phyloP scores from a whole-genome alignment of 73 alveolate species.

The Blepharisma japonicum region DNA sequence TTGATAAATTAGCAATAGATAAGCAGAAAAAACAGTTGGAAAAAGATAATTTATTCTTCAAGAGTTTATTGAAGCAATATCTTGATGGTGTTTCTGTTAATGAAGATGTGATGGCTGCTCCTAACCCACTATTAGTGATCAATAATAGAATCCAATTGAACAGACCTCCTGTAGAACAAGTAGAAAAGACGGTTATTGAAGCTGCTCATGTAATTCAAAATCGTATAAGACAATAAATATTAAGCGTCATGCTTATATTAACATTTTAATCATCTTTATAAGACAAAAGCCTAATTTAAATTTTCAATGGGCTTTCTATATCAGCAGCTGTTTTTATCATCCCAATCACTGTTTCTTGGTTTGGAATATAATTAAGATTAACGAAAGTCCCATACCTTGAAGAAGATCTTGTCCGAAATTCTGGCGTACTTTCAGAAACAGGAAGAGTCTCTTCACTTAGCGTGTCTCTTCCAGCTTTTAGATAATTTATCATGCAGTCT shows the following conservation, averaged over 20 bases:
- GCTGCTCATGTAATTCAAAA: slow-evolving; percentile 51
- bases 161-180: slow-evolving; percentile 82
- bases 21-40: slow-evolving; percentile 92
- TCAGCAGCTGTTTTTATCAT: no score
- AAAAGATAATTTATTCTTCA: slow-evolving; percentile 89
- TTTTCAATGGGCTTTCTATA: no score
- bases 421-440: no score
- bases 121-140: slow-evolving; percentile 89
- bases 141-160: slow-evolving; percentile 91
- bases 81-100: slow-evolving; percentile 96
- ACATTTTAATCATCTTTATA: no score
- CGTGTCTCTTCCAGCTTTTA: no score
- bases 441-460: no score
- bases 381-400: no score
- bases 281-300: no score
- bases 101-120: slow-evolving; percentile 92
- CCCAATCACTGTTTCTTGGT: no score
- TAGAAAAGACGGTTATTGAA: slow-evolving; percentile 87
- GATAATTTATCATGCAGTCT: no score
- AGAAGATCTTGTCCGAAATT: no score
- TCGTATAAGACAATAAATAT: slow-evolving; percentile 8
- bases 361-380: no score
- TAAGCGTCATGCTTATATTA: background rate
- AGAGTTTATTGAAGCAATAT: slow-evolving; percentile 90
- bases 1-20: slow-evolving; percentile 94